Evolutionary conservation across 352 stramenopile species (phyloP), one percentile per base, ranked within the genome.

Genomic region (Pythium scleroteichum): DNA sequence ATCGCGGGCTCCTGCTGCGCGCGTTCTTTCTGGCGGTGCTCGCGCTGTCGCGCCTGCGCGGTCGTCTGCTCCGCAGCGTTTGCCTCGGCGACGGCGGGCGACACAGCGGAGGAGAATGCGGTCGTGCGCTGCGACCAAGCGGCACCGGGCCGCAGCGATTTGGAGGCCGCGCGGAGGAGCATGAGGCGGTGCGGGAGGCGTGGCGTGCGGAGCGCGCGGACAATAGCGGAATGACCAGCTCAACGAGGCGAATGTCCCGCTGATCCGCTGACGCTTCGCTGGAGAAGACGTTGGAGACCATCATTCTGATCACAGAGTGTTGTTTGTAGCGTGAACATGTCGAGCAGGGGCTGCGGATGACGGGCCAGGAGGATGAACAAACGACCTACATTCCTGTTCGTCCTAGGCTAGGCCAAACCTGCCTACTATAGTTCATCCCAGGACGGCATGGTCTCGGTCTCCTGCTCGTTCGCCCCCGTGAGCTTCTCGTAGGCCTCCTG

Each of bases 401-500:
- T 10, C 29, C 29, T 35, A 35, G 5, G 5, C 29, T 35, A 10
- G 29, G 29, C 10, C 29, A 10, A 5, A 10, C 29, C 10, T 10
- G 29, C 29, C n/a, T n/a, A 10, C 16, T 44, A 33, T 48, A 33
- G 22, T 33, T 45, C 17, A 2, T 51, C 39, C n/a, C 17, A 23
- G 40, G 13, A 16, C 17, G 3, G 14, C 41, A 14, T 17, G 41
- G 17, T 0, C 27, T 14, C 41, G 41, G 12, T 10, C 3, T 13
- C 40, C 64, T 48, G 55, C 9, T 17, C 41, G 53, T 22, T 27
- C 17, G 14, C 48, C 19, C 50, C 17, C n/a, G 41, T 47, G 13
- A 72, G 53, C 50, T 62, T 69, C 27, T 72, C 60, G 39, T 72
- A 72, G 12, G 65, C 65, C 19, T 64, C 49, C 52, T 72, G 65